phyloP scores from a whole-genome alignment of 2,329 filamentous ascomycete species.

The Alternaria longipes region DNA sequence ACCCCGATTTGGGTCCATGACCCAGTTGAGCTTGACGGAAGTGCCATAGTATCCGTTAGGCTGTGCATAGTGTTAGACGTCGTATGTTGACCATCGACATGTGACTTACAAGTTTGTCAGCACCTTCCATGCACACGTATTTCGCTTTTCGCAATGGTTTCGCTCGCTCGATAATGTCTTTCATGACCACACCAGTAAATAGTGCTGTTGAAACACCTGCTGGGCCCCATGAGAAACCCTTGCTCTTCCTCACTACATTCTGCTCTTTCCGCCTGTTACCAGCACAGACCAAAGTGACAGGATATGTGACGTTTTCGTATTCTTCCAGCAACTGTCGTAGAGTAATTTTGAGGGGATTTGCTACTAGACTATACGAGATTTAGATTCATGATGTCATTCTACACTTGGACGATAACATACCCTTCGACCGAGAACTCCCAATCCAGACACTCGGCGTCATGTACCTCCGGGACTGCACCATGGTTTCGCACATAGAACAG shows the following conservation, averaged over 20 bases:
- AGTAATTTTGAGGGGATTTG: constrained; percentile 76
- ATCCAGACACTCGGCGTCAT: constrained; percentile 74
- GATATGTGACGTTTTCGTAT: constrained; percentile 84
- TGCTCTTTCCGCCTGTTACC: constrained; percentile 94
- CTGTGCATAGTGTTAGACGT: constrained; percentile 42
- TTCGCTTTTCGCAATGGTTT: constrained; percentile 74
- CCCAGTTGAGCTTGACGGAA: constrained; percentile 88
- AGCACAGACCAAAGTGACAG: constrained; percentile 89
- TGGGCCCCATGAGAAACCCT: constrained; percentile 93
- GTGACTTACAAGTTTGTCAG: constrained; percentile 72
- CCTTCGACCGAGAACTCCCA: constrained; percentile 89
- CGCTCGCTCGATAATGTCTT: constrained; percentile 74
- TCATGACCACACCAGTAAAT: constrained; percentile 83
- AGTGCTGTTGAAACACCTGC: constrained; percentile 87
- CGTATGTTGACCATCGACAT: background rate
- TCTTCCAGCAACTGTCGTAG: constrained; percentile 75
- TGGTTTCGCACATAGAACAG: constrained; percentile 94
- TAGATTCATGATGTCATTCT: constrained; percentile 2
- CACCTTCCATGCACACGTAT: constrained; percentile 91
- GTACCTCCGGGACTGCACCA: constrained; percentile 79
- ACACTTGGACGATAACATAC: constrained; percentile 31
- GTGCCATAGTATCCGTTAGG: constrained; percentile 92
- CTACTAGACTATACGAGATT: constrained; percentile 67
- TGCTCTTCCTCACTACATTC: constrained; percentile 87
- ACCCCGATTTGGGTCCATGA: constrained; percentile 80